Evolutionary conservation across 805 yeast species (phyloP).

Genomic region (Teunomyces aglyptinius): DNA sequence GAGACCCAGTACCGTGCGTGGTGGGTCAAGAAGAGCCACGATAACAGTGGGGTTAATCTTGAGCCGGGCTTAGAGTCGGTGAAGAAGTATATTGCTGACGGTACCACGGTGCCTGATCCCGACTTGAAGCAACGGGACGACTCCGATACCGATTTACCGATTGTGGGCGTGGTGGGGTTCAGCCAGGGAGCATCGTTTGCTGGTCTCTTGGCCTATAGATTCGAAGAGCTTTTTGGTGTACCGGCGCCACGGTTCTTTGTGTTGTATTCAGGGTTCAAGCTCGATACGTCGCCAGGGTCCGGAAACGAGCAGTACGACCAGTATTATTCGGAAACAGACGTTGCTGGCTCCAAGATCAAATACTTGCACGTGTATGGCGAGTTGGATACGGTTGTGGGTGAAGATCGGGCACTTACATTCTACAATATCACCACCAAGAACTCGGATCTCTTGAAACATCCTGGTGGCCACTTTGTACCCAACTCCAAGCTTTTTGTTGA

Average conservation of each 20-base stretch:
- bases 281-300: constrained; percentile 24
- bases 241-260: constrained; percentile 60
- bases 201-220: constrained; percentile 62
- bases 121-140: constrained; percentile 20
- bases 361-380: constrained; percentile 81
- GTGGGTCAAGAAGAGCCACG: constrained; percentile 60
- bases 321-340: constrained; percentile 25
- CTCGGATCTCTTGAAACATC: constrained; percentile 70
- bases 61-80: constrained; percentile 51
- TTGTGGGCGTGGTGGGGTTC: constrained; percentile 86
- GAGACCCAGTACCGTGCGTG: constrained; percentile 57
- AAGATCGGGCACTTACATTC: constrained; percentile 63
- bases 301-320: constrained; percentile 25
- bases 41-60: constrained; percentile 45
- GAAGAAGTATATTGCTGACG: constrained; percentile 50
- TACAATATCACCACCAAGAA: constrained; percentile 40
- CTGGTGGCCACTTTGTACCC: constrained; percentile 97
- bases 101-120: constrained; percentile 46
- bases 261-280: constrained; percentile 63
- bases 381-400: constrained; percentile 80
- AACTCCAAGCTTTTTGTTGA: constrained; percentile 58
- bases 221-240: constrained; percentile 50
- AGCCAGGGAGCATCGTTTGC: constrained; percentile 93
- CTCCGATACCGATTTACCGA: constrained; percentile 46
- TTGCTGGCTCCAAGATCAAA: constrained; percentile 21